A percentile compares a stretch with the other conserved stretches of the same genome.
phyloP scores from a whole-genome alignment of 2,329 filamentous ascomycete species.

The Aspergillus latus region DNA sequence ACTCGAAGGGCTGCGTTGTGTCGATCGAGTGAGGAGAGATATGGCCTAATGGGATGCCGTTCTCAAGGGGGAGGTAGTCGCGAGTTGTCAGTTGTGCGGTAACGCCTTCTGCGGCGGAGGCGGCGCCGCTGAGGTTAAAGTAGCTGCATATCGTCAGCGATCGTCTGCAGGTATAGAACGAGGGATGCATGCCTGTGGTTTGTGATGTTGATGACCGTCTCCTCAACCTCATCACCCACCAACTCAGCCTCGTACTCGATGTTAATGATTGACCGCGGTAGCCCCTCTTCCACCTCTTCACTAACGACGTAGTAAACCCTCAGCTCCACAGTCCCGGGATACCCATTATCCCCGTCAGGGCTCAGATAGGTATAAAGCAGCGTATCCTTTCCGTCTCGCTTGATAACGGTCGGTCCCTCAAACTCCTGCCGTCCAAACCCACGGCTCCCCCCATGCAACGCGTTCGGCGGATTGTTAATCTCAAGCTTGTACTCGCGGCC shows the following conservation, averaged over 20 bases:
- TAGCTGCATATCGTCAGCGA: constrained; percentile 48
- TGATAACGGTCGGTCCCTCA: constrained; percentile 57
- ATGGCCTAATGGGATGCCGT: constrained; percentile 70
- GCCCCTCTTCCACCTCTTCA: constrained; percentile 61
- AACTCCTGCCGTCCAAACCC: constrained; percentile 60
- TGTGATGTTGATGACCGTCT: constrained; percentile 89
- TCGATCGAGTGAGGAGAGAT: constrained; percentile 64
- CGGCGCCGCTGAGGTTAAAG: constrained; percentile 63
- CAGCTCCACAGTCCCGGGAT: constrained; percentile 78
- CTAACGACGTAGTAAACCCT: constrained; percentile 76
- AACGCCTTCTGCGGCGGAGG: constrained; percentile 61
- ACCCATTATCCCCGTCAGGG: constrained; percentile 82
- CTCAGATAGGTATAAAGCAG: constrained; percentile 67
- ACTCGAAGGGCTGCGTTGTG: constrained; percentile 66
- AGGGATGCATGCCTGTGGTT: constrained; percentile 72
- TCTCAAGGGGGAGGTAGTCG: constrained; percentile 72
- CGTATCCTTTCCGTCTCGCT: constrained; percentile 61
- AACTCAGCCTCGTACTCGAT: constrained; percentile 90
- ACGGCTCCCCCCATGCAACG: constrained; percentile 67
- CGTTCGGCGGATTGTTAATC: constrained; percentile 76
- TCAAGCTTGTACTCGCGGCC: constrained; percentile 66
- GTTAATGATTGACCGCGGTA: constrained; percentile 69
- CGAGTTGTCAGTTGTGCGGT: constrained; percentile 58
- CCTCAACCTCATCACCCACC: constrained; percentile 71
- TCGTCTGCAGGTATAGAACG: background rate